Percentiles rank a stretch among this genome's conserved stretches.
Conservation (phyloP, 2,329 filamentous ascomycete species). For the Juglanconis sp. region DNA sequence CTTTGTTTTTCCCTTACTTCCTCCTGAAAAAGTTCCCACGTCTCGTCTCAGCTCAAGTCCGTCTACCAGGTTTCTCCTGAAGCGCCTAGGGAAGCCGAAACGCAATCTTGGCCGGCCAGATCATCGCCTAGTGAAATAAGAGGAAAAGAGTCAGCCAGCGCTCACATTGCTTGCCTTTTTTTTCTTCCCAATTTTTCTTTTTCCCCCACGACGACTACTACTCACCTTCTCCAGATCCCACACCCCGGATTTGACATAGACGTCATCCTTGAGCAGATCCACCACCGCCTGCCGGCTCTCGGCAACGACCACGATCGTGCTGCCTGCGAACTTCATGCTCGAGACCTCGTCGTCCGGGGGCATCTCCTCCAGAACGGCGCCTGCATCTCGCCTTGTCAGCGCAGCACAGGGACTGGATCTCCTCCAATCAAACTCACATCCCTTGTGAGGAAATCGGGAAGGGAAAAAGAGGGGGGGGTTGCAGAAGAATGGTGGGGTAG, state of each 20-base stretch:
- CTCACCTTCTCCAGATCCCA: constrained; percentile 74
- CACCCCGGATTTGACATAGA: constrained; percentile 69
- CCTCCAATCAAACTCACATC: too few species aligned
- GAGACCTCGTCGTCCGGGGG: constrained; percentile 57
- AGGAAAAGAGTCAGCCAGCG: constrained; percentile 2
- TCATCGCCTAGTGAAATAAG: constrained; percentile 36
- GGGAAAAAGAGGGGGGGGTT: too few species aligned
- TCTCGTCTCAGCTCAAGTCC: neutral
- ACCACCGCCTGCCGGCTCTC: constrained; percentile 67
- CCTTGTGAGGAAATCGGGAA: too few species aligned
- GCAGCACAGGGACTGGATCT: neutral
- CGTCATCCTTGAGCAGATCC: constrained; percentile 64
- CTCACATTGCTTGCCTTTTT: too few species aligned
- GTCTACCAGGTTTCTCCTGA: neutral
- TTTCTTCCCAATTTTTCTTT: too few species aligned
- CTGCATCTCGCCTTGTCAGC: constrained; percentile 33
- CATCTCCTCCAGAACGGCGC: constrained; percentile 64
- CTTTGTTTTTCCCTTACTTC: neutral
- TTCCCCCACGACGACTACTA: constrained; percentile 9
- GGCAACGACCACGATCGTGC: constrained; percentile 65
- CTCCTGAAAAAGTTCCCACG: neutral
- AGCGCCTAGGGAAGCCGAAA: constrained; percentile 31
- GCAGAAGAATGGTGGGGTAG: too few species aligned
- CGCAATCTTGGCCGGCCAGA: constrained; percentile 46
- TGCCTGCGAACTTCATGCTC: constrained; percentile 70